These are phyloP conservation scores for Trametes cingulata DNA, from an alignment of 768 basidiomycete genomes.

Conservation along the genomic window DNA sequence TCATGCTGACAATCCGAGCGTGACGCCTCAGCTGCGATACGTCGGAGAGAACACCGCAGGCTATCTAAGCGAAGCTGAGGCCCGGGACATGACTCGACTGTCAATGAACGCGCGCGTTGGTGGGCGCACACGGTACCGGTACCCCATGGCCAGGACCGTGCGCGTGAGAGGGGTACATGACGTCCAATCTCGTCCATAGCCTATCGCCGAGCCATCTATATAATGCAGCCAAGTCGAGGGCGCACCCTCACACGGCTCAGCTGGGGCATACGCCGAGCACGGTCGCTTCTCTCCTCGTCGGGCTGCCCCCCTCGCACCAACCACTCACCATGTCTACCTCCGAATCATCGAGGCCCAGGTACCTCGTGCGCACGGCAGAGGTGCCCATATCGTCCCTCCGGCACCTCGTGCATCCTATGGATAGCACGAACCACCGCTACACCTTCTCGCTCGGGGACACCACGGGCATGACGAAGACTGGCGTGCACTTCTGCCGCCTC, in stretches of 20 bases:
- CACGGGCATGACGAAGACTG: constrained; percentile 23
- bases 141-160: no score
- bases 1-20: no score
- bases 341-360: background rate
- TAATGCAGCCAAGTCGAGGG: background rate
- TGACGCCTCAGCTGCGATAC: no score
- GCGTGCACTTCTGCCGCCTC: constrained; percentile 25
- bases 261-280: background rate
- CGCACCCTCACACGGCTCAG: background rate
- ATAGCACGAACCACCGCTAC: constrained; percentile 6
- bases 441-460: constrained; percentile 21
- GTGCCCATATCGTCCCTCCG: background rate
- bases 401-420: constrained; percentile 14
- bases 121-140: background rate
- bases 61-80: background rate
- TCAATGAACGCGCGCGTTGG: background rate
- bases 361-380: constrained; percentile 16
- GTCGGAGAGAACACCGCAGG: no score
- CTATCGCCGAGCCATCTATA: background rate
- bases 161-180: background rate
- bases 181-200: background rate
- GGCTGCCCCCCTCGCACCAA: background rate
- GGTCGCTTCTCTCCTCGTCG: background rate
- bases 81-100: background rate
- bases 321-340: constrained; percentile 4